These are phyloP conservation scores for Clonostachys solani DNA, from an alignment of 2,329 filamentous ascomycete species.

Conservation along the genomic window DNA sequence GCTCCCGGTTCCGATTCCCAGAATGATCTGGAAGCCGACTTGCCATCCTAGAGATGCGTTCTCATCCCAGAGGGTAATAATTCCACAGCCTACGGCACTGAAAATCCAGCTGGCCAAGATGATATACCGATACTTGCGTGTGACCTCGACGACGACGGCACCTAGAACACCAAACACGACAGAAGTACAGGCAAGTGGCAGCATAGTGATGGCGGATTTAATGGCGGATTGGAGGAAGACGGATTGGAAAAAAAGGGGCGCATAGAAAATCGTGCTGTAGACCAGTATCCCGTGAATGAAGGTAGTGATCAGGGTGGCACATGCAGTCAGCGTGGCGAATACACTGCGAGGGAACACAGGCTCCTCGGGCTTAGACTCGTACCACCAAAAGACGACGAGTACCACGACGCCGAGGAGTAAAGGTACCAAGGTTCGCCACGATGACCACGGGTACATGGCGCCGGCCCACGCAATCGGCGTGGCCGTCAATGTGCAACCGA, in stretches of 20 bases:
- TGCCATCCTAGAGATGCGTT: not conserved
- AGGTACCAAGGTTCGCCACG: constrained; percentile 23
- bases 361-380: constrained; percentile 15
- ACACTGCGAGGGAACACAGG: constrained; percentile 22
- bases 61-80: constrained; percentile 8
- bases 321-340: constrained; percentile 18
- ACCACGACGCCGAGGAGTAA: constrained; percentile 19
- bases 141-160: not conserved
- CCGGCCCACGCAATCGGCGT: constrained; percentile 25
- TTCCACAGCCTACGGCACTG: constrained; percentile 10
- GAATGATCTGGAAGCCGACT: constrained; percentile 16
- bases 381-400: constrained; percentile 17
- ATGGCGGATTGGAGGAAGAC: constrained; percentile 18
- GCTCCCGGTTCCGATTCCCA: constrained; percentile 15
- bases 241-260: constrained; percentile 24
- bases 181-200: constrained; percentile 15
- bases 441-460: constrained; percentile 22
- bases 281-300: constrained; percentile 22
- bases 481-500: constrained; percentile 15
- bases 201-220: constrained; percentile 15
- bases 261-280: constrained; percentile 16
- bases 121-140: not conserved
- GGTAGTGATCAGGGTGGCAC: constrained; percentile 7
- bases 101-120: constrained; percentile 15
- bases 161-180: not conserved